These are phyloP conservation scores for Malassezia sympodialis DNA, from an alignment of 1,284 basidiomycete species.

Conservation along the genomic window DNA sequence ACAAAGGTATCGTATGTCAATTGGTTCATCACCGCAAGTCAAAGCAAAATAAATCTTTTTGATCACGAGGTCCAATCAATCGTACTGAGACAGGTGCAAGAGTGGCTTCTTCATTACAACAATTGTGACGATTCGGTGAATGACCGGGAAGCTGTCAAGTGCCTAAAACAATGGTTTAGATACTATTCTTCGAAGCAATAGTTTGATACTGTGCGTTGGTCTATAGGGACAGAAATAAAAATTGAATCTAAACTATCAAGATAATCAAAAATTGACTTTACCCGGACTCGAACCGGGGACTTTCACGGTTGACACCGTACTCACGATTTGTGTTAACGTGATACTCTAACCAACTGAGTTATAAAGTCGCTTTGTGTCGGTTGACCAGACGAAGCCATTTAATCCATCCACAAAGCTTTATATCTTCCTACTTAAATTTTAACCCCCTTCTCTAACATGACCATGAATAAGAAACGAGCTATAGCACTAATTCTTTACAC, in stretches of 20 bases:
- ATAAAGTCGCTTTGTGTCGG: too few species aligned
- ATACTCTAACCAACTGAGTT: constrained; percentile 22
- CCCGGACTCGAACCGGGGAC: constrained; percentile 20
- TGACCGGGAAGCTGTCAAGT: background rate
- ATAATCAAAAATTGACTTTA: constrained; percentile 15
- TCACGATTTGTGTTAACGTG: constrained; percentile 17
- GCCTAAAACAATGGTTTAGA: background rate
- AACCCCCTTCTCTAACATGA: too few species aligned
- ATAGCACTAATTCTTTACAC: constrained; percentile 18
- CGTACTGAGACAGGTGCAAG: background rate
- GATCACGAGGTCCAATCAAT: background rate
- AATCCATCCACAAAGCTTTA: too few species aligned
- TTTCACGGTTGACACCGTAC: constrained; percentile 12
- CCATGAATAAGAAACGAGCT: background rate
- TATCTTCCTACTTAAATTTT: too few species aligned
- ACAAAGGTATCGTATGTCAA: constrained; percentile 4
- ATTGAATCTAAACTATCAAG: background rate
- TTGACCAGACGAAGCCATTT: too few species aligned
- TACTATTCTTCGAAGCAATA: background rate
- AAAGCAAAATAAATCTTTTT: background rate
- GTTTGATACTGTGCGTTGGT: background rate
- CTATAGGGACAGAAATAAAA: background rate
- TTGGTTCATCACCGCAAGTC: background rate
- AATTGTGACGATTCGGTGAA: background rate
- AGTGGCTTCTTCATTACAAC: background rate